Base-by-base conservation (phyloP, 2,329 filamentous ascomycete species). In the Aspergillus uvarum region DNA sequence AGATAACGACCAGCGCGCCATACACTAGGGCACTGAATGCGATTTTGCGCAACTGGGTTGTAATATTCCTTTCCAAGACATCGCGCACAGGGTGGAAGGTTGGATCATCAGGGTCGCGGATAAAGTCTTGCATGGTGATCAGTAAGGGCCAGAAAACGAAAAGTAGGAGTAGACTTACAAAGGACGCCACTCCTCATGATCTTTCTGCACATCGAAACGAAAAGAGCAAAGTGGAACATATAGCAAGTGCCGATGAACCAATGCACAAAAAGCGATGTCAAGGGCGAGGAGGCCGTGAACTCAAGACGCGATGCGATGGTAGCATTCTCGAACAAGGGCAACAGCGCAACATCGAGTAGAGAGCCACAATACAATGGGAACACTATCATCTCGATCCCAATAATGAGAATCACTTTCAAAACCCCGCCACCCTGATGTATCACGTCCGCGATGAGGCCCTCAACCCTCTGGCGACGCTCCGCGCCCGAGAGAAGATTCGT, bases 181-280 rank as follows among this genome's bases (percentile, higher is more conserved):
- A 99, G 82, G 47, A 99, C 95, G 54, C 95, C 95, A 67, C 87
- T 92, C 64, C 95, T 89, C 89, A 99, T 91, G 60, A 98, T 96
- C 79, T 96, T 97, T 63, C 95, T 89, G 77, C 95, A 99, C 93
- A 99, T 98, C 59, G 93, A 96, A 19, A 99, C 95, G 73, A 99
- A 99, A 3, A 99, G 84, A 5, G 95, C 95, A 74, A 99, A 99
- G 74, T 99, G 95, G 79, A 99, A 99, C 96, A 99, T 99, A 77
- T 99, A 99, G 64, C 93, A 96, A 3, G 95, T 99, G 52, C 95
- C 95, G 59, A 97, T 89, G 72, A 99, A 99, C 95, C 95, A 99
- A 75, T 99, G 95, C 55, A 98, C 90, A 74, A 99, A 99, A 14
- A 96, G 86, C 14, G 94, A 96, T 0, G 92, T 97, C 66, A 94